These are phyloP conservation scores for Nepenthes alata DNA, from an alignment of 179 eudicot genomes.

Conservation along the genomic window DNA sequence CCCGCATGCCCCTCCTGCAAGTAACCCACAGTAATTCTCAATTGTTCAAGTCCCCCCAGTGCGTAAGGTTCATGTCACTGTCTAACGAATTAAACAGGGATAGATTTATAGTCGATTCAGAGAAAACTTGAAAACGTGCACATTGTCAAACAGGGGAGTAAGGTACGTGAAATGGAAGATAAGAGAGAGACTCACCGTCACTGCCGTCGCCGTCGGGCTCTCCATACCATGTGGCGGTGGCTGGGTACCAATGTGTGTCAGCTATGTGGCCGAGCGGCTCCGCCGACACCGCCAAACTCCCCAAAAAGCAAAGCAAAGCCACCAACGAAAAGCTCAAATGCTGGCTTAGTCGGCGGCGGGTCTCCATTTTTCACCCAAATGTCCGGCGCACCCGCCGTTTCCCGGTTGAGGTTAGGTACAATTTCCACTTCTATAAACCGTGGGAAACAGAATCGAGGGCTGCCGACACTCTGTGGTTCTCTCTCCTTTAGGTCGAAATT, in stretches of 20 bases:
- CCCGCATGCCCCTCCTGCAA: slow-evolving; percentile 93
- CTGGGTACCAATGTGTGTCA: slow-evolving; percentile 63
- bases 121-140: no score
- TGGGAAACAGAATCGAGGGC: not conserved
- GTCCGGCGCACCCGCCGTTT: slow-evolving; percentile 4
- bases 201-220: slow-evolving; percentile 93
- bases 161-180: not conserved
- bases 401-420: no score
- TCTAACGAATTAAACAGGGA: no score
- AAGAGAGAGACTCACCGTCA: slow-evolving; percentile 26
- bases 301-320: slow-evolving; percentile 15
- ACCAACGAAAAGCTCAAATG: slow-evolving; percentile 8
- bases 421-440: not conserved
- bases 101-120: no score
- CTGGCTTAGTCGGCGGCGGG: not conserved
- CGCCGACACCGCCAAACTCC: slow-evolving; percentile 15
- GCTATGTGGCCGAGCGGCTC: slow-evolving; percentile 17
- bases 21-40: no score
- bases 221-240: slow-evolving; percentile 97
- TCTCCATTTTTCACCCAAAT: slow-evolving; percentile 6
- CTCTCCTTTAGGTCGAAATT: not conserved
- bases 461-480: slow-evolving; percentile 11
- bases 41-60: no score
- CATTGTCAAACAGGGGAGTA: no score
- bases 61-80: no score